phyloP scores from a whole-genome alignment of 2,329 filamentous ascomycete genomes.

The Huntiella savannae region DNA sequence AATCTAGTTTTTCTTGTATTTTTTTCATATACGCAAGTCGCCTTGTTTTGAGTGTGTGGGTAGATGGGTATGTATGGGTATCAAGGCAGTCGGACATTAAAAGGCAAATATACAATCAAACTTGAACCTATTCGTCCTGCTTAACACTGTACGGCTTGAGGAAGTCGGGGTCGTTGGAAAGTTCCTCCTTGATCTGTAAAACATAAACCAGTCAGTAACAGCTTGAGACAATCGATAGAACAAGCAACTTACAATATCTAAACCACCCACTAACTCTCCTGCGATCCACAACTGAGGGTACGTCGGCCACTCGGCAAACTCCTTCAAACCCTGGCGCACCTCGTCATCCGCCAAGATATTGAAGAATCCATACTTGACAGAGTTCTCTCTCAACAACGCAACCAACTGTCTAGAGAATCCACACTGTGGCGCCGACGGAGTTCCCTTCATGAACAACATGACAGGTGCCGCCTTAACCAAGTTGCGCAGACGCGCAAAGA shows the following conservation, averaged over 20 bases:
- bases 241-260: conserved; percentile 70
- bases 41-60: not conserved
- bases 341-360: conserved; percentile 97
- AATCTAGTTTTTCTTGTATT: not conserved
- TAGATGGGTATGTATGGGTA: no score
- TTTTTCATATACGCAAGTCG: not conserved
- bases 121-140: conserved; percentile 19
- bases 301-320: conserved; percentile 96
- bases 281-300: conserved; percentile 88
- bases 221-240: not conserved
- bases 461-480: conserved; percentile 90
- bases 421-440: conserved; percentile 68
- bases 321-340: conserved; percentile 87
- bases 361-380: conserved; percentile 95
- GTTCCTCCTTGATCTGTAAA: conserved; percentile 76
- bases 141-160: conserved; percentile 51
- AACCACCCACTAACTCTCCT: conserved; percentile 75
- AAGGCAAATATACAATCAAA: no score
- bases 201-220: not conserved
- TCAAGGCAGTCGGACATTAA: no score
- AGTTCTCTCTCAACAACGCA: conserved; percentile 65
- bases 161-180: conserved; percentile 68
- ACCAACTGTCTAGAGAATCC: conserved; percentile 89
- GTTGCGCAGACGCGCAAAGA: conserved; percentile 61
- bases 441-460: conserved; percentile 82